Conservation (phyloP, 2,329 filamentous ascomycete genomes). For the Xylariaceae sp. region DNA sequence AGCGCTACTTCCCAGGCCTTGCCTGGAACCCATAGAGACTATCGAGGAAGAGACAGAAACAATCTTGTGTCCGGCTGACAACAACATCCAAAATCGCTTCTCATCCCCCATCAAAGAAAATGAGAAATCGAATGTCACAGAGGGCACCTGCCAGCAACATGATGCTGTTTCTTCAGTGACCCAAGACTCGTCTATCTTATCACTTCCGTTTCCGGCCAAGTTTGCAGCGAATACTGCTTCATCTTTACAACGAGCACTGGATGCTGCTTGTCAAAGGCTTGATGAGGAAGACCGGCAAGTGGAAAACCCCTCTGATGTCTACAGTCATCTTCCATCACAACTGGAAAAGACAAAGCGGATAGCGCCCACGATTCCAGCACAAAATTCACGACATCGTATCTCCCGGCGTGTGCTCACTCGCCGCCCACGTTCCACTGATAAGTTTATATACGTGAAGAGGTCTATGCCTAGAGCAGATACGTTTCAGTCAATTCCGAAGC, state of each 20-base stretch:
- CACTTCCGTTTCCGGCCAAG: slow-evolving; percentile 41
- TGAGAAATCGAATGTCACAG: slow-evolving; percentile 2
- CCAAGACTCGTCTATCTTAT: slow-evolving; percentile 34
- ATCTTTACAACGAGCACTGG: slow-evolving; percentile 42
- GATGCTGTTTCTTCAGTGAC: slow-evolving; percentile 24
- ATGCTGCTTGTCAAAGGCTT: slow-evolving; percentile 37
- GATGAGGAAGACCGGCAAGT: slow-evolving; percentile 31
- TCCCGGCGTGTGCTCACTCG: slow-evolving; percentile 14
- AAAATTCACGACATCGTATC: slow-evolving; percentile 5
- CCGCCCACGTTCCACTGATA: slow-evolving; percentile 19
- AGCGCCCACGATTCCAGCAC: slow-evolving; percentile 23
- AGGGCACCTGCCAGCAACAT: slow-evolving; percentile 11
- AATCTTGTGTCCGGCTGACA: slow-evolving; percentile 3
- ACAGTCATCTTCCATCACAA: slow-evolving; percentile 5
- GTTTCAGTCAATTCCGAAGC: slow-evolving; percentile 21
- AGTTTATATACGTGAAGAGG: slow-evolving; percentile 28
- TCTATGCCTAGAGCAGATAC: slow-evolving; percentile 27
- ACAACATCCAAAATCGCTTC: slow-evolving; percentile 5
- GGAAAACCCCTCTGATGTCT: slow-evolving; percentile 10
- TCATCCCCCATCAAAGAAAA: not conserved
- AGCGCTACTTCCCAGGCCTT: slow-evolving; percentile 26
- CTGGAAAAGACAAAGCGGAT: slow-evolving; percentile 14
- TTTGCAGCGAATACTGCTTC: slow-evolving; percentile 37
- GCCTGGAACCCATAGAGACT: slow-evolving; percentile 25
- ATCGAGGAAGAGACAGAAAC: slow-evolving; percentile 36